Evolutionary conservation across 495 filamentous ascomycete species (phyloP), one percentile per base, ranked within the genome.

Genomic region (Aspergillus nanangensis): DNA sequence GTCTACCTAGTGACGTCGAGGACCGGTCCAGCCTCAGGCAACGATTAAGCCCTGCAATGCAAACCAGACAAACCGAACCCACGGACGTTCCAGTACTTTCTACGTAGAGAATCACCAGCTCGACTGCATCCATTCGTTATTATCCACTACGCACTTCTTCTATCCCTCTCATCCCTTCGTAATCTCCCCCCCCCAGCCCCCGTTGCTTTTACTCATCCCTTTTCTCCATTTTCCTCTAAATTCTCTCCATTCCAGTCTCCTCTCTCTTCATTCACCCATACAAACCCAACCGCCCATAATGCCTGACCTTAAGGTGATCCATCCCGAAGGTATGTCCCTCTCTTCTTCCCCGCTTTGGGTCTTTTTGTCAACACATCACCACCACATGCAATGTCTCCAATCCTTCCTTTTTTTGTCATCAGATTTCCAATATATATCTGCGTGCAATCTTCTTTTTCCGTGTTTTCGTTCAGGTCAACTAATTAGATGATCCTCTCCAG

Each of bases 401-500:
- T n/a, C n/a, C n/a, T n/a, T n/a, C n/a, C n/a, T n/a, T n/a, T n/a
- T n/a, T n/a, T n/a, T n/a, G n/a, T n/a, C n/a, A n/a, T n/a, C n/a
- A n/a, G n/a, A n/a, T n/a, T n/a, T n/a, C n/a, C n/a, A n/a, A n/a
- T n/a, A n/a, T n/a, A n/a, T n/a, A n/a, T n/a, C n/a, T n/a, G n/a
- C n/a, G n/a, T n/a, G n/a, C n/a, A n/a, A n/a, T n/a, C n/a, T n/a
- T n/a, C n/a, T n/a, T n/a, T n/a, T n/a, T n/a, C n/a, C n/a, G n/a
- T n/a, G 11, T 21, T 18, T 35, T 13, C 14, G 34, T 9, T 32
- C 15, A 21, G n/a, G 19, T 21, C 38, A 19, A 52, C 62, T 69
- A 38, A 67, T 46, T 33, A 20, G 38, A 25, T 13, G 41, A 39
- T 23, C 25, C 31, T 32, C 37, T 39, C 45, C 58, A 98, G 93